Evolutionary conservation across 371 early-diverging fungal genomes (phyloP), one percentile per base, ranked within the genome.

Genomic region (Synchytrium microbalum): DNA sequence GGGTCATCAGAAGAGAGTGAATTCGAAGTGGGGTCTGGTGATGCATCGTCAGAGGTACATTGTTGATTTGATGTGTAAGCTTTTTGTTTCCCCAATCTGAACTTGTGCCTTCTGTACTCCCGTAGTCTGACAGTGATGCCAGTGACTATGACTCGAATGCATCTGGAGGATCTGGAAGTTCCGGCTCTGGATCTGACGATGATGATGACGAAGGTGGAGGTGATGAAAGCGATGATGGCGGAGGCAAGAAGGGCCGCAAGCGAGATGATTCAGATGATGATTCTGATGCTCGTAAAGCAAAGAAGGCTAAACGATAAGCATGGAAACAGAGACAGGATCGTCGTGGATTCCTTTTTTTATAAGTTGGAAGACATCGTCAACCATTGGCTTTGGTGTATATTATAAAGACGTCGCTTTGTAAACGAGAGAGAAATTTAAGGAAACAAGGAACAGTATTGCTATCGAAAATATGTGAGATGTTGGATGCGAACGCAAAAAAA

Each of bases 1-100:
- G 69, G 54, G 2, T 53, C 56, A 16, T 59, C 27, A 10, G 52
- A 33, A 23, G 61, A 61, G 46, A 59, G 59, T 27, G 57, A 28
- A 24, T 64, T 46, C 19, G 64, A 29, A 30, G 66, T 61, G 8
- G 64, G 60, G 24, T 74, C 69, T 2, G 64, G 59, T 26, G 76
- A 74, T 33, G 62, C 64, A 16, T 26, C 27, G 3, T 77, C 75
- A 0, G 77, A 79, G 60, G 77, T 75, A 54, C 32, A 32, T 8
- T 24, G 24, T 56, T 56, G 29, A 13, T 56, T 8, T 56, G 24
- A 26, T 10, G 5, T 26, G 56, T 56, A 19, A 38, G 10, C 46
- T 38, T 5, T 19, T 38, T 38, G 5, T 38, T 5, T 5, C 10
- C 46, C 19, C 19, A 38, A 38, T 19, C 46, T 10, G 46, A n/a